Evolutionary conservation across 345 rosid species (phyloP), one percentile per base, ranked within the genome.

Genomic region (Xanthoceras sorbifolium): DNA sequence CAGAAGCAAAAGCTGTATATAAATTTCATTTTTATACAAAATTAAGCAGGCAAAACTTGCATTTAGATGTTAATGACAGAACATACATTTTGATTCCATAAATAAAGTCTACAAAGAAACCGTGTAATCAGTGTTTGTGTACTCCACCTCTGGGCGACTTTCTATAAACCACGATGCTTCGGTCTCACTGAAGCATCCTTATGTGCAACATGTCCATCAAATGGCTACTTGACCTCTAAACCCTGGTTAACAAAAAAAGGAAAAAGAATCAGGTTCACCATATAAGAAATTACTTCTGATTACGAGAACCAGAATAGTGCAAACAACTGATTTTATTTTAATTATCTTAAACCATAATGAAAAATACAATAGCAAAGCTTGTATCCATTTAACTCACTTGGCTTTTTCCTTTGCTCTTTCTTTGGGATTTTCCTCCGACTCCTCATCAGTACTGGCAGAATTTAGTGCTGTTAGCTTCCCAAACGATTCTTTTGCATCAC

Each of bases 401-500:
- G 93, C 81, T 76, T 92, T 90, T 75, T 83, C 88, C 72, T 85
- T 81, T 80, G 93, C 79, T 76, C 91, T 90, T 75, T 83, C 87
- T 71, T 85, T 83, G 0, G 93, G 20, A 80, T 29, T 83, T 81
- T 90, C 87, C 86, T 87, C 85, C 0, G 84, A 55, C 67, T 85
- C 93, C 72, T 78, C 97, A 0, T 78, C 97, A 0, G 75, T 61
- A 42, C 85, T 10, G 15, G 79, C 72, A 69, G 89, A 67, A 76
- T 85, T 85, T 52, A 90, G 73, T 0, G 92, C 81, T 22, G 96
- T 85, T 29, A 91, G 48, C 88, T 93, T 93, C 71, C 96, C 97
- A 3, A 95, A 92, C 6, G 99, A 93, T 71, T 93, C 93, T 79
- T 93, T 95, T 7, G 99, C 97, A 76, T 93, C 96, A 22, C 96